Conservation (phyloP, 495 filamentous ascomycete species). For the Tetracladium setigerum region DNA sequence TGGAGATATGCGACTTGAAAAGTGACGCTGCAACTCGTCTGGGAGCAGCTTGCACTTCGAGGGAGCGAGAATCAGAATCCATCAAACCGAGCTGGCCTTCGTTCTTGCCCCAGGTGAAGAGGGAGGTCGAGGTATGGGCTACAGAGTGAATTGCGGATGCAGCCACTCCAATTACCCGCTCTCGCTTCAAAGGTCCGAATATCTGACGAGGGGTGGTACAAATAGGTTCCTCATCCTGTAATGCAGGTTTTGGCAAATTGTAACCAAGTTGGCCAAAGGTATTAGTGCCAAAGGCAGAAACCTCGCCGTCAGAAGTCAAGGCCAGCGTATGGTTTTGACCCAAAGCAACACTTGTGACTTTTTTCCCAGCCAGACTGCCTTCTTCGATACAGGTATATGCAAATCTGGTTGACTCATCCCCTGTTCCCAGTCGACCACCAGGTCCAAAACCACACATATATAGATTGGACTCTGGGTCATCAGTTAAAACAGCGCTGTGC, state of each 20-base stretch:
- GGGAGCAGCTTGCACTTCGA: constrained; percentile 73
- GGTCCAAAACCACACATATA: constrained; percentile 90
- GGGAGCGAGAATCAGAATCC: constrained; percentile 86
- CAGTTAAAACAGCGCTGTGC: constrained; percentile 82
- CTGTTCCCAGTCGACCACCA: constrained; percentile 83
- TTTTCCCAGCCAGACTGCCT: constrained; percentile 60
- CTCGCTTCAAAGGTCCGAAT: constrained; percentile 83
- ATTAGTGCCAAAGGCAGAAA: constrained; percentile 92
- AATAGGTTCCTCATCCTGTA: constrained; percentile 71
- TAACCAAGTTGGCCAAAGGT: constrained; percentile 83
- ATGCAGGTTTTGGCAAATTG: constrained; percentile 42
- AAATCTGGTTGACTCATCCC: constrained; percentile 82
- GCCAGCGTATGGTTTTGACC: constrained; percentile 90
- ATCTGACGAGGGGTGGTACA: constrained; percentile 79
- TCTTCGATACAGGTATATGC: constrained; percentile 73
- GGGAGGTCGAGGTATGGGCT: constrained; percentile 68
- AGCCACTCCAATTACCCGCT: constrained; percentile 71
- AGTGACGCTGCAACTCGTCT: constrained; percentile 82
- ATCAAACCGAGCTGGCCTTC: constrained; percentile 90
- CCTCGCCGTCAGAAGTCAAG: constrained; percentile 68
- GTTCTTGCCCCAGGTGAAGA: constrained; percentile 95
- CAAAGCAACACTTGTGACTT: constrained; percentile 63
- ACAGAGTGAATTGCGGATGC: constrained; percentile 92
- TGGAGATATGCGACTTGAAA: constrained; percentile 67
- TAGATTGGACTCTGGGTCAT: constrained; percentile 85